Evolutionary conservation across 78 protist species (phyloP), one percentile per base, ranked within the genome.

Genomic region (Creolimax fragrantissima): DNA sequence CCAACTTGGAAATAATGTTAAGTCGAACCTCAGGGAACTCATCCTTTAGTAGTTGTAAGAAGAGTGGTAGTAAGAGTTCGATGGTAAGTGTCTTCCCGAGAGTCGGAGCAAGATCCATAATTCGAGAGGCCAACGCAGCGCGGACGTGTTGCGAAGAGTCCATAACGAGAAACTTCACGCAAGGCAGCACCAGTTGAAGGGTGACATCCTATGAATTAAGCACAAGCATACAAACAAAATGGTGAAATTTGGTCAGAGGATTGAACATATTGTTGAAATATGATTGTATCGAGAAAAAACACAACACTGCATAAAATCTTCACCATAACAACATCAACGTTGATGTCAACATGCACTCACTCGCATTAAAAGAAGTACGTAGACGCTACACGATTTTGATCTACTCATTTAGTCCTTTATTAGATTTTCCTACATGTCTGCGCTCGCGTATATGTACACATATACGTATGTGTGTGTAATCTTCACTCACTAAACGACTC

Each of bases 61-160:
- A 93, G 47, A 97, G 74, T 41, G 98, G 98, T 7, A 97, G 84
- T 35, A 98, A 93, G 7, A 94, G 91, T 91, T 92, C 94, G 7
- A 94, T 35, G 35, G 98, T 96, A 44, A 35, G 88, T 6, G 83
- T 94, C 90, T 89, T 91, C 43, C 97, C 97, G 35, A 96, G 44
- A n/a, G 93, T 43, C 4, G 98, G 98, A 3, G 98, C 95, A 35
- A 96, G 89, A 4, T 90, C 93, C 96, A 94, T 93, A 44, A 98
- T 92, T 24, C 88, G 96, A 24, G 93, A 45, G 5, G 98, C 99
- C 35, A 98, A 92, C 24, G 98, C 95, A 17, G 98, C 97, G 35
- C 98, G 95, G 36, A 98, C 99, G 91, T 97, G 98, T 92, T 98
- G 97, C 35, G 35, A 94, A 2, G 35, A 0, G 93, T 98, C 99